These are phyloP conservation scores for Madurella fahalii DNA, from an alignment of 2,329 filamentous ascomycete species.

Conservation along the genomic window DNA sequence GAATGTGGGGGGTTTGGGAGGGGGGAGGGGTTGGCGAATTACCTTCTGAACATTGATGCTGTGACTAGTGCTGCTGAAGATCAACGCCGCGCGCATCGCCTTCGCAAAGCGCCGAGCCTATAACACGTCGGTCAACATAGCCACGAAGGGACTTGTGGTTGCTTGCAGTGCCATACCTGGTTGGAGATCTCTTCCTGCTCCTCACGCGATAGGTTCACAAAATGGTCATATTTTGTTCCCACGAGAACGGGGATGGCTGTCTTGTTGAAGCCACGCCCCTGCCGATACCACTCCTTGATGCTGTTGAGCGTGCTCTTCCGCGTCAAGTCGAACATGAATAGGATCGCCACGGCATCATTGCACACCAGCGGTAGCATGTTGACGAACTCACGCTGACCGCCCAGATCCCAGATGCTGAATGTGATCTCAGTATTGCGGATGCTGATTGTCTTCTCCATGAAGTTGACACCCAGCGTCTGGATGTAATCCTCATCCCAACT, in stretches of 20 bases:
- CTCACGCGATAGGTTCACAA: slow-evolving; percentile 95
- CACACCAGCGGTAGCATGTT: slow-evolving; percentile 99
- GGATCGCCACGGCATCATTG: slow-evolving; percentile 95
- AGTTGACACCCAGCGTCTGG: slow-evolving; percentile 96
- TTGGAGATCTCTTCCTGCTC: slow-evolving; percentile 98
- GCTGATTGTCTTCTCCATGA: slow-evolving; percentile 99
- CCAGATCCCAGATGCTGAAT: slow-evolving; percentile 98
- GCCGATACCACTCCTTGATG: slow-evolving; percentile 99
- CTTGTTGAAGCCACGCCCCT: slow-evolving; percentile 98
- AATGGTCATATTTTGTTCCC: slow-evolving; percentile 98
- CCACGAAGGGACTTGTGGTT: not conserved
- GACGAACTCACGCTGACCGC: slow-evolving; percentile 96
- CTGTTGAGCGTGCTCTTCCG: slow-evolving; percentile 97
- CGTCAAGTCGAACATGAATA: slow-evolving; percentile 99
- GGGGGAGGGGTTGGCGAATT: slow-evolving; percentile 17
- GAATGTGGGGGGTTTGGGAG: not conserved
- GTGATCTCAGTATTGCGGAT: slow-evolving; percentile 99
- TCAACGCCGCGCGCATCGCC: slow-evolving; percentile 94
- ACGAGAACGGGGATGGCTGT: slow-evolving; percentile 98
- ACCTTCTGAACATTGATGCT: slow-evolving; percentile 99
- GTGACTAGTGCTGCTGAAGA: slow-evolving; percentile 98
- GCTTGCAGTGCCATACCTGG: slow-evolving; percentile 55
- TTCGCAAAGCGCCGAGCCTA: slow-evolving; percentile 94
- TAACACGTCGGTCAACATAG: slow-evolving; percentile 20
- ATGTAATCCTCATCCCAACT: slow-evolving; percentile 99